Evolutionary conservation across 257 asterid genomes (phyloP), one percentile per base, ranked within the genome.

Genomic region (Verbascum thapsus): DNA sequence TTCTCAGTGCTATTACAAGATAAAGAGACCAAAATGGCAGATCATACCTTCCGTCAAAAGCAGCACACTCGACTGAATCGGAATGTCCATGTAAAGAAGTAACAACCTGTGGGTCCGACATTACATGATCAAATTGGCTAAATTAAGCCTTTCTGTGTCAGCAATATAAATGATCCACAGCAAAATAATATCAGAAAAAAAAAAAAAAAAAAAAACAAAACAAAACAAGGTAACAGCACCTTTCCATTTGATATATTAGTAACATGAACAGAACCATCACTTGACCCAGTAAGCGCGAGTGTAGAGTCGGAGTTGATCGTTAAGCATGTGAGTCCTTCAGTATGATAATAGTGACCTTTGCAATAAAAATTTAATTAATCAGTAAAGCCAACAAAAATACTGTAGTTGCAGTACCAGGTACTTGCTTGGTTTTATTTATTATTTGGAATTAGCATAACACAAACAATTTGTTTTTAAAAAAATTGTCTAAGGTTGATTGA

Each of bases 41-140:
- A 64, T 20, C 62, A 49, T 52, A 92, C 99, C 95, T 87, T 72
- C 82, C 71, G 48, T 88, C 85, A 76, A 89, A 82, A 57, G 85
- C 88, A 60, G 80, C 91, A 74, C 91, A 87, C 80, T 92, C 99
- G 20, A 92, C 78, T n/a, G 99, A 90, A 68, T 84, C 97, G 23
- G 90, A 67, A 85, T 94, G 99, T 16, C 75, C 77, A 45, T 13
- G 60, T 68, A 90, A 78, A 57, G 99, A 89, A 66, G 71, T 78
- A 54, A 92, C 95, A 40, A 88, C 97, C 98, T 91, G 82, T n/a
- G 72, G 52, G 26, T 49, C n/a, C 42, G 64, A 72, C 49, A 56
- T 45, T 17, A 52, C 37, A 26, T 53, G 60, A 48, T 60, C 51
- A 18, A 19, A 26, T 1, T 26, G 32, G 32, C 3, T 1, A 45